Conservation (phyloP, 129 eudicot species). For the Ambrosia trifida region DNA sequence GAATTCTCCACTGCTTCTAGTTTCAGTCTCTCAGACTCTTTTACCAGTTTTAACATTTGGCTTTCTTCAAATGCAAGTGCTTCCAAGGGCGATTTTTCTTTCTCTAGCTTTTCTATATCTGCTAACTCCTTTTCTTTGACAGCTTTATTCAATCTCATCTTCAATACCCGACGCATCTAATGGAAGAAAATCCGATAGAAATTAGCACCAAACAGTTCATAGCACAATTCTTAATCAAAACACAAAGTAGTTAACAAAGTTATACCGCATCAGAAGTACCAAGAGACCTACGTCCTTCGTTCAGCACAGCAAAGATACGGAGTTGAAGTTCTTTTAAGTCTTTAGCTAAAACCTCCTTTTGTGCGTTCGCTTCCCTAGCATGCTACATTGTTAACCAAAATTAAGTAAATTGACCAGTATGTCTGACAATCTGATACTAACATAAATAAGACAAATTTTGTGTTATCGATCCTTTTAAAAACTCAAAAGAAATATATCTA, state of each 20-base stretch:
- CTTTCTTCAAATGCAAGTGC: constrained; percentile 49
- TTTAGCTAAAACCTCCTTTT: constrained; percentile 57
- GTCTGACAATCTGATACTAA: background rate
- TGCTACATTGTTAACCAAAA: constrained; percentile 41
- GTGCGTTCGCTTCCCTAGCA: constrained; percentile 63
- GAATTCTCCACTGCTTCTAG: constrained; percentile 23
- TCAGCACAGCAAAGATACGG: constrained; percentile 54
- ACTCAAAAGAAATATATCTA: no score
- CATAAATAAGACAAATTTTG: background rate
- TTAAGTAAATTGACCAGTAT: background rate
- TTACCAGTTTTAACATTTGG: constrained; percentile 51
- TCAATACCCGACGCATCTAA: constrained; percentile 56
- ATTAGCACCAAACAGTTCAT: background rate
- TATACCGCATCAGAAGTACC: constrained; percentile 56
- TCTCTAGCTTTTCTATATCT: constrained; percentile 47
- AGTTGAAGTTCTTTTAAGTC: constrained; percentile 65
- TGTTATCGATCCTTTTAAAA: no score
- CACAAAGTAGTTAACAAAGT: background rate
- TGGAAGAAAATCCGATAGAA: background rate
- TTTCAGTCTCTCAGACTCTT: constrained; percentile 51
- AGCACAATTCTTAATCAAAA: background rate
- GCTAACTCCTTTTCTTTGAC: constrained; percentile 43
- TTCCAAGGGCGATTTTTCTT: constrained; percentile 27
- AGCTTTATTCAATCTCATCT: constrained; percentile 7
- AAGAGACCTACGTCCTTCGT: constrained; percentile 59